Evolutionary conservation across 257 asterid species (phyloP).

Genomic region (Ligustrum vulgare): DNA sequence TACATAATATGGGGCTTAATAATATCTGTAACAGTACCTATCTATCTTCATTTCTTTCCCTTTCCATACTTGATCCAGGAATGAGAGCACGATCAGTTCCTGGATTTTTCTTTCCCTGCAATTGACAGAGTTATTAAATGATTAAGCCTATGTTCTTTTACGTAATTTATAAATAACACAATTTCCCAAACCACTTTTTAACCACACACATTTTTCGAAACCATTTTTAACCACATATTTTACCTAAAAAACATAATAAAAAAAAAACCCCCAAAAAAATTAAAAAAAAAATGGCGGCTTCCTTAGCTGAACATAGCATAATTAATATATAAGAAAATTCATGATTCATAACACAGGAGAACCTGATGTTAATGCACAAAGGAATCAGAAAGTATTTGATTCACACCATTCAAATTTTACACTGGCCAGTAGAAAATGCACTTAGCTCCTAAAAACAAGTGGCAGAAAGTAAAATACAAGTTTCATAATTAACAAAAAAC

Average conservation of each 20-base stretch:
- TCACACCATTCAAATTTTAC: not conserved
- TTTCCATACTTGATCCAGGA: slow-evolving; percentile 67
- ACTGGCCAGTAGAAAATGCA: not conserved
- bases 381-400: not conserved
- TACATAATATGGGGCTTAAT: not conserved
- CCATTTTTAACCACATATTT: too few relatives aligned
- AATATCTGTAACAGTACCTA: slow-evolving; percentile 41
- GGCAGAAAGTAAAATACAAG: not conserved
- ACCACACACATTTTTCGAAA: too few relatives aligned
- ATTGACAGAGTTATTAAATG: slow-evolving; percentile 10
- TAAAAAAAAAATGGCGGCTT: too few relatives aligned
- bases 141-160: too few relatives aligned
- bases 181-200: too few relatives aligned
- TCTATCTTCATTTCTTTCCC: slow-evolving; percentile 89
- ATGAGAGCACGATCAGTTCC: slow-evolving; percentile 76
- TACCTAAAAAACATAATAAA: too few relatives aligned
- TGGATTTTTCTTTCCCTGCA: slow-evolving; percentile 92
- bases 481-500: not conserved
- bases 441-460: not conserved
- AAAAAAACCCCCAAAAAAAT: too few relatives aligned
- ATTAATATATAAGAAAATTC: not conserved
- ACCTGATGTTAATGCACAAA: not conserved
- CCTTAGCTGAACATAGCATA: too few relatives aligned
- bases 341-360: not conserved
- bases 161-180: too few relatives aligned